These are phyloP conservation scores for Penicillium sp. DNA, from an alignment of 2,329 filamentous ascomycete genomes.

Conservation along the genomic window DNA sequence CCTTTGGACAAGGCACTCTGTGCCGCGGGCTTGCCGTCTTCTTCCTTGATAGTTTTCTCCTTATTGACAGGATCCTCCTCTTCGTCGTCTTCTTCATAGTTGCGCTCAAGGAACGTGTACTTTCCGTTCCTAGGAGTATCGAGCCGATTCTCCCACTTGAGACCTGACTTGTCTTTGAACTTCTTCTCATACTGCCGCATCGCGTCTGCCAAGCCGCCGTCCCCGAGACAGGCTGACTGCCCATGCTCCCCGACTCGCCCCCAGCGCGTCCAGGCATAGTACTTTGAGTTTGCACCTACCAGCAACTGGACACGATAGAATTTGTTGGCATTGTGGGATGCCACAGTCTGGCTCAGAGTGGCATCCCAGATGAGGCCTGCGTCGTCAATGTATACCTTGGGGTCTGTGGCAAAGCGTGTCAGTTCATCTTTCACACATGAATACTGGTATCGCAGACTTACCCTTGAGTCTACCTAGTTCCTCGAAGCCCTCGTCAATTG, in stretches of 20 bases:
- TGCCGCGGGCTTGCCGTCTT: conserved; percentile 31
- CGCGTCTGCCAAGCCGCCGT: conserved; percentile 34
- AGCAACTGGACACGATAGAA: conserved; percentile 67
- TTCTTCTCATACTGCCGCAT: conserved; percentile 45
- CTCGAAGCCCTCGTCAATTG: conserved; percentile 39
- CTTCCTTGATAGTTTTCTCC: conserved; percentile 24
- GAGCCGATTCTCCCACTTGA: conserved; percentile 44
- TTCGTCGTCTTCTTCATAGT: conserved; percentile 61
- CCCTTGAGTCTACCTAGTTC: background rate
- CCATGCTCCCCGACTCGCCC: conserved; percentile 60
- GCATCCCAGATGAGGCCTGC: conserved; percentile 66
- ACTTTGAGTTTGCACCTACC: conserved; percentile 28
- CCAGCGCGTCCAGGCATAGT: conserved; percentile 66
- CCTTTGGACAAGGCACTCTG: conserved; percentile 52
- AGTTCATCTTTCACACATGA: background rate
- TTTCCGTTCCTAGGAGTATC: conserved; percentile 46
- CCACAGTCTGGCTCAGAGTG: conserved; percentile 68
- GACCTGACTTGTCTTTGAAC: conserved; percentile 50
- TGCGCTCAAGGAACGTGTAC: conserved; percentile 72
- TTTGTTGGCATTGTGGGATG: conserved; percentile 67
- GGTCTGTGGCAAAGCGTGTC: background rate
- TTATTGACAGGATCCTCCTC: conserved; percentile 35
- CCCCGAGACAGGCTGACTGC: conserved; percentile 36
- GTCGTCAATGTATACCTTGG: conserved; percentile 56
- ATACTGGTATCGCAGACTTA: background rate